Conservation (phyloP, 2,329 filamentous ascomycete genomes). For the Aspergillus texensis region DNA sequence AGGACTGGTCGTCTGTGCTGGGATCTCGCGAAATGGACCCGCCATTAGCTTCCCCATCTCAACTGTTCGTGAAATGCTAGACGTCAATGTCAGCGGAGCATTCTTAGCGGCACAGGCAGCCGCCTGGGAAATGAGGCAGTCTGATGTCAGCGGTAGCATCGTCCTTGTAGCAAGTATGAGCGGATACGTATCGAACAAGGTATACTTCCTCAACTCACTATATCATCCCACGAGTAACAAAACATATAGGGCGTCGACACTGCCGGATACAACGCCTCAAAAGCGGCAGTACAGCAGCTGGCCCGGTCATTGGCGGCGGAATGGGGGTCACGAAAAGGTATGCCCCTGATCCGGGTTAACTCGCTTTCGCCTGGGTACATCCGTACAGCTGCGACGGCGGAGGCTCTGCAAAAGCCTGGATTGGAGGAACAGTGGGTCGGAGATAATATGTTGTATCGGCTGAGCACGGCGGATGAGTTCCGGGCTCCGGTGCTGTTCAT, state of each 20-base stretch:
- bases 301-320: conserved; percentile 50
- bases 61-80: conserved; percentile 21
- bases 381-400: conserved; percentile 17
- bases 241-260: conserved; percentile 16
- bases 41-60: conserved; percentile 29
- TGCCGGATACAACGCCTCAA: conserved; percentile 48
- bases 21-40: conserved; percentile 29
- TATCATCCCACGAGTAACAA: neutral
- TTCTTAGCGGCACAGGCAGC: conserved; percentile 23
- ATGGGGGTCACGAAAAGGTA: conserved; percentile 39
- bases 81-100: conserved; percentile 30
- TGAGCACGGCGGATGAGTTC: conserved; percentile 32
- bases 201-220: neutral
- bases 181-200: conserved; percentile 22
- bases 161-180: conserved; percentile 27
- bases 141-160: conserved; percentile 14
- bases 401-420: conserved; percentile 19
- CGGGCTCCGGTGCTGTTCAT: conserved; percentile 34
- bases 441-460: conserved; percentile 26
- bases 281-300: conserved; percentile 50
- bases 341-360: conserved; percentile 24
- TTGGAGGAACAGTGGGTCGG: conserved; percentile 19
- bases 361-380: conserved; percentile 27
- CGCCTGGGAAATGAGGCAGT: conserved; percentile 13
- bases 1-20: conserved; percentile 38